phyloP scores from a whole-genome alignment of 1,284 basidiomycete genomes.

The Uromyces viciae-fabae region DNA sequence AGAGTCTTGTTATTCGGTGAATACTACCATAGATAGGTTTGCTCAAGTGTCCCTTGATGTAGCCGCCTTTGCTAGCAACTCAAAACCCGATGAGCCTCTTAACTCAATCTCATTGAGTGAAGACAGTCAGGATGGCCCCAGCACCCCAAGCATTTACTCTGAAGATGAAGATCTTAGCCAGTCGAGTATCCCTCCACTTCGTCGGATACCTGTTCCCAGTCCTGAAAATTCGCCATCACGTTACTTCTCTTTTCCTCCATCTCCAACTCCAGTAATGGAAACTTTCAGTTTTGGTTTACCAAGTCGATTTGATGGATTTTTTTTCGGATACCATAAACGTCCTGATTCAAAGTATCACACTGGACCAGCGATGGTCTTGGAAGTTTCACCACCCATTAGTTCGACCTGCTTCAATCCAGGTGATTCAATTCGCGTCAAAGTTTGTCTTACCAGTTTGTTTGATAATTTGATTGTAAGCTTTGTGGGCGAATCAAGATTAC shows the following conservation, averaged over 20 bases:
- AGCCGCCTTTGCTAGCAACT: neutral
- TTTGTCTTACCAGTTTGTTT: neutral
- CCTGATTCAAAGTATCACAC: neutral
- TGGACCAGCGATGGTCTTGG: constrained; percentile 5
- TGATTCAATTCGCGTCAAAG: constrained; percentile 12
- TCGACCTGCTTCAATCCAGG: constrained; percentile 13
- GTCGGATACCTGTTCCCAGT: neutral
- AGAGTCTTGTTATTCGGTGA: constrained; percentile 29
- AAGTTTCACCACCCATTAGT: constrained; percentile 17
- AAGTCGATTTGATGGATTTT: constrained; percentile 27
- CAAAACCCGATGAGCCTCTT: neutral
- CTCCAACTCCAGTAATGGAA: neutral
- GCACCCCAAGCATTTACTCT: neutral
- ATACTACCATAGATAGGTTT: constrained; percentile 7
- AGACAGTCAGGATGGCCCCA: constrained; percentile 5
- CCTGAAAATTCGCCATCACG: neutral
- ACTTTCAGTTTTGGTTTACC: constrained; percentile 23
- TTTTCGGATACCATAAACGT: constrained; percentile 13
- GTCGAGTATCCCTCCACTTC: neutral
- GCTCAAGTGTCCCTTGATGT: neutral
- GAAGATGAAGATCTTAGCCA: neutral
- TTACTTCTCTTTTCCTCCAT: neutral
- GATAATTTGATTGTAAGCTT: constrained; percentile 20
- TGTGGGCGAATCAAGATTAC: constrained; percentile 14
- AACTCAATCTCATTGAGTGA: neutral